These are phyloP conservation scores for Plasmodium gallinaceum DNA, from an alignment of 169 alveolate genomes.

Conservation along the genomic window DNA sequence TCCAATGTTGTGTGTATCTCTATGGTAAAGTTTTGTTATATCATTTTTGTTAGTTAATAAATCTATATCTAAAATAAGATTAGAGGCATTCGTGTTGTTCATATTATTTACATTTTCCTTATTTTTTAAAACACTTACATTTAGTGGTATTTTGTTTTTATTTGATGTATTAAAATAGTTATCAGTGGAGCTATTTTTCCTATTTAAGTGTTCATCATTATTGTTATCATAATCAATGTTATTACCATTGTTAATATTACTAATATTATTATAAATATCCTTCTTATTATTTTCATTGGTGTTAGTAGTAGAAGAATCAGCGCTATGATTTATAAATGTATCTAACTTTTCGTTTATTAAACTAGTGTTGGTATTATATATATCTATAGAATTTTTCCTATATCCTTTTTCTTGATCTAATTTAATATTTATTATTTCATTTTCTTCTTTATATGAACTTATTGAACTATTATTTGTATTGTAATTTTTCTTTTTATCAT, in stretches of 20 bases:
- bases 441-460: too few species aligned
- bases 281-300: too few species aligned
- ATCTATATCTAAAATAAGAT: not conserved
- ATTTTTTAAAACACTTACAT: not conserved
- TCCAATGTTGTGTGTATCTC: not conserved
- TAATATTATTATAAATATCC: too few species aligned
- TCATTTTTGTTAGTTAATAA: not conserved
- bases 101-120: not conserved
- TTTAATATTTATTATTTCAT: not conserved
- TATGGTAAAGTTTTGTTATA: not conserved
- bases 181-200: not conserved
- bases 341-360: not conserved
- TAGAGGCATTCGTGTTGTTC: not conserved
- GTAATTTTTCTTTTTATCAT: not conserved
- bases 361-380: not conserved
- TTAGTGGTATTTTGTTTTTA: slow-evolving; percentile 3
- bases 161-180: slow-evolving; percentile 13
- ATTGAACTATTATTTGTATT: not conserved
- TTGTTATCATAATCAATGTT: too few species aligned
- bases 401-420: not conserved
- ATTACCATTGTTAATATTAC: too few species aligned
- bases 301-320: not conserved
- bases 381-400: not conserved
- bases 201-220: too few species aligned
- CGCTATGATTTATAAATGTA: not conserved